A percentile compares a stretch with the other conserved stretches of the same genome.
phyloP scores from a whole-genome alignment of 2,329 filamentous ascomycete species.

The Clathrospora elynae region DNA sequence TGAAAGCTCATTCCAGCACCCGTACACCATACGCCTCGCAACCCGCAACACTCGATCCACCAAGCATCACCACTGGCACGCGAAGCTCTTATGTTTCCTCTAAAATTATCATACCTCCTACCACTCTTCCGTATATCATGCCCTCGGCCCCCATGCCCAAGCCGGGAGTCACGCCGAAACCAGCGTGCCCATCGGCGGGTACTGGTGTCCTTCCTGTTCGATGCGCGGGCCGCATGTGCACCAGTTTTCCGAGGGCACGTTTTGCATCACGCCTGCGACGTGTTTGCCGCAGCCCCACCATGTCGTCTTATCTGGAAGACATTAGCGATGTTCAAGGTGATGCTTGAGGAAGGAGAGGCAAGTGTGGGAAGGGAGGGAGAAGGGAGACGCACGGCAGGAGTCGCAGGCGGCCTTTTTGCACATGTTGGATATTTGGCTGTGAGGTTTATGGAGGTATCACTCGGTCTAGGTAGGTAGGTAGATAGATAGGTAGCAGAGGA shows the following conservation, averaged over 20 bases:
- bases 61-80: too few species aligned
- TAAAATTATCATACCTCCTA: not conserved
- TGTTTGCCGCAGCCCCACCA: constrained; percentile 71
- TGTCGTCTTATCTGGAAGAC: constrained; percentile 57
- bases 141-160: constrained; percentile 4
- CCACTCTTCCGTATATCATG: not conserved
- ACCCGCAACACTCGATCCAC: too few species aligned
- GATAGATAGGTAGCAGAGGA: not conserved
- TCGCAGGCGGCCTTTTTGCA: constrained; percentile 68
- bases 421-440: constrained; percentile 53
- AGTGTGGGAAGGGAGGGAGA: too few species aligned
- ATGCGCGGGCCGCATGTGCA: constrained; percentile 70
- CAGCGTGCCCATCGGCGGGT: constrained; percentile 65
- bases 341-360: not conserved
- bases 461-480: not conserved
- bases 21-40: too few species aligned
- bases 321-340: constrained; percentile 7
- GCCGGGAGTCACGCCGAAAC: constrained; percentile 34
- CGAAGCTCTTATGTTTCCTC: not conserved
- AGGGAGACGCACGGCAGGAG: constrained; percentile 64
- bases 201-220: constrained; percentile 64
- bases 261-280: constrained; percentile 66
- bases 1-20: too few species aligned
- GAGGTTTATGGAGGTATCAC: not conserved
- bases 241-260: constrained; percentile 62